Evolutionary conservation across 1,139 yeast species (phyloP).

Genomic region (Protomyces arabidopsidicola): DNA sequence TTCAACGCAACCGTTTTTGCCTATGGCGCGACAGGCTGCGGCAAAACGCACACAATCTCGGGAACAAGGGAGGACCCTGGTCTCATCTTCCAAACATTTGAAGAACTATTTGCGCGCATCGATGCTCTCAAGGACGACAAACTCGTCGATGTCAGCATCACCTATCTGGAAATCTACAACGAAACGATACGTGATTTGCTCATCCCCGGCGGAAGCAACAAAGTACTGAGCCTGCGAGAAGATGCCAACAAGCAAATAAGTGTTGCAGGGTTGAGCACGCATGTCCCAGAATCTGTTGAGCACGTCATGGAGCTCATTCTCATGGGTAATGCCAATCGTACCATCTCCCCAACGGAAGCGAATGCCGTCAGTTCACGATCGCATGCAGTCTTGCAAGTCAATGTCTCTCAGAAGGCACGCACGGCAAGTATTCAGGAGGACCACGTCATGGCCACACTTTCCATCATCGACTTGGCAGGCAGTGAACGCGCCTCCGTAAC

Average conservation of each 20-base stretch:
- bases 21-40: conserved; percentile 97
- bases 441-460: conserved; percentile 56
- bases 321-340: conserved; percentile 67
- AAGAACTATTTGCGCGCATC: conserved; percentile 57
- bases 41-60: conserved; percentile 87
- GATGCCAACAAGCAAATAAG: conserved; percentile 62
- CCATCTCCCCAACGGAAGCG: conserved; percentile 84
- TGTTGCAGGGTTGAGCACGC: conserved; percentile 69
- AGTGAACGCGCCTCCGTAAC: conserved; percentile 86
- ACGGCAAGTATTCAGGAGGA: conserved; percentile 44
- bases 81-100: conserved; percentile 67
- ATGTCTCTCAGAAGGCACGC: conserved; percentile 44
- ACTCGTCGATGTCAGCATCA: conserved; percentile 51
- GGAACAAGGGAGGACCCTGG: conserved; percentile 69
- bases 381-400: conserved; percentile 81
- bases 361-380: conserved; percentile 81
- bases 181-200: conserved; percentile 77
- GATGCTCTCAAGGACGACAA: conserved; percentile 37
- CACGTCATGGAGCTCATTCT: conserved; percentile 60
- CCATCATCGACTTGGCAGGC: conserved; percentile 93
- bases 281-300: conserved; percentile 42
- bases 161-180: conserved; percentile 85
- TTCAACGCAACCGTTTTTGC: conserved; percentile 92
- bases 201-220: conserved; percentile 43
- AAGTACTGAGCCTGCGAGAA: conserved; percentile 58